A percentile compares a stretch with the other conserved stretches of the same genome.
Conservation (phyloP, 2,329 filamentous ascomycete species). For the Cladosporium sp. region DNA sequence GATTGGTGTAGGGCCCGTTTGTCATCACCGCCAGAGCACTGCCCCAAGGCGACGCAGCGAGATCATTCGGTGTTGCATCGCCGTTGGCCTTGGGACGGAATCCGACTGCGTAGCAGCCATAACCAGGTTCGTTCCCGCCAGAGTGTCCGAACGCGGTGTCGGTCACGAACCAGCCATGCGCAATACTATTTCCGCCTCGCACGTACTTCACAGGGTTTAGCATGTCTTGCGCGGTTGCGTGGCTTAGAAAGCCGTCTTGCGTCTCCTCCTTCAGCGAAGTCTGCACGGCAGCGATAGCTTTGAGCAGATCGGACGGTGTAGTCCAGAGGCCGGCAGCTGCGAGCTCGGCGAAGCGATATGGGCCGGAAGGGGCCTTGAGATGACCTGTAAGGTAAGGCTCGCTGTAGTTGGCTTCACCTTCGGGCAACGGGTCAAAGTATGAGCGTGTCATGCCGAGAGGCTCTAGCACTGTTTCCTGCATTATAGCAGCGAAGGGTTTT, state of each 20-base stretch:
- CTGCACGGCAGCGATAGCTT: constrained; percentile 26
- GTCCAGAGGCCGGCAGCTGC: constrained; percentile 33
- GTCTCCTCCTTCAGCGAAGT: constrained; percentile 3
- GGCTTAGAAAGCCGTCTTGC: neutral
- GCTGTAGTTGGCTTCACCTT: neutral
- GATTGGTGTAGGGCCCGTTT: constrained; percentile 21
- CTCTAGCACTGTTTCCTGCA: constrained; percentile 27
- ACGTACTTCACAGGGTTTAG: constrained; percentile 20
- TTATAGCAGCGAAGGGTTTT: constrained; percentile 23
- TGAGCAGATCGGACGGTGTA: constrained; percentile 30
- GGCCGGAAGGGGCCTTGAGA: neutral
- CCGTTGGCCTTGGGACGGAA: constrained; percentile 6
- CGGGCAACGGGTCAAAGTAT: constrained; percentile 20
- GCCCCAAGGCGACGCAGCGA: neutral
- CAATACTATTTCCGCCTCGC: constrained; percentile 17
- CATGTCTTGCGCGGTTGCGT: constrained; percentile 21
- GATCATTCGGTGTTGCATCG: neutral
- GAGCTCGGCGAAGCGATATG: constrained; percentile 27
- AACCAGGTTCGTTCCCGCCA: constrained; percentile 29
- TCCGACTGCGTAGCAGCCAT: constrained; percentile 24
- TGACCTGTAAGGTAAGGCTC: neutral
- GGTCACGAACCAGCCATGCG: constrained; percentile 25
- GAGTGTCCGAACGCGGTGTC: constrained; percentile 25
- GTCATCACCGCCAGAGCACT: constrained; percentile 25
- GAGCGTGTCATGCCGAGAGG: constrained; percentile 30